Conservation (phyloP, 371 early-diverging fungal species). For the Rhizopus delemar region DNA sequence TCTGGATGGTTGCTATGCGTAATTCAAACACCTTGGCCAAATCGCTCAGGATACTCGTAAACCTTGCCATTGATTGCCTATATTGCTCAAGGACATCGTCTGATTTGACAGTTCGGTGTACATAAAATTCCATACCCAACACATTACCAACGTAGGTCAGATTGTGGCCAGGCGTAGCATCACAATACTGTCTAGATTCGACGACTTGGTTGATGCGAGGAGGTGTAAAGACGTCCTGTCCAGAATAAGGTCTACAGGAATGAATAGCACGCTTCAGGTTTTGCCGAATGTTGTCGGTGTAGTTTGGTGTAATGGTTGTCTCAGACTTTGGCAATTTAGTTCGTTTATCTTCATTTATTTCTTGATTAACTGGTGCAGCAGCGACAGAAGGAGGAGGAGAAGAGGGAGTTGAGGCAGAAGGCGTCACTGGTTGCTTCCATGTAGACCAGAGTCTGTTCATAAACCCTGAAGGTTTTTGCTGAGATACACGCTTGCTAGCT, state of each 20-base stretch:
- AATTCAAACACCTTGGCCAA: conserved; percentile 73
- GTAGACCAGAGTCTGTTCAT: conserved; percentile 22
- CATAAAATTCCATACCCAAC: conserved; percentile 57
- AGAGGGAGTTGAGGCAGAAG: conserved; percentile 2
- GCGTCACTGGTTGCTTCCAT: conserved; percentile 10
- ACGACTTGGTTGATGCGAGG: conserved; percentile 46
- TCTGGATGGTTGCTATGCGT: conserved; percentile 57
- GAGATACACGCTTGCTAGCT: background rate
- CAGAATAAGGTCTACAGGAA: conserved; percentile 58
- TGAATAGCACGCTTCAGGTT: conserved; percentile 55
- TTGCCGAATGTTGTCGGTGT: conserved; percentile 48
- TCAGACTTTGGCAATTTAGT: conserved; percentile 43
- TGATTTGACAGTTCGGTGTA: conserved; percentile 47
- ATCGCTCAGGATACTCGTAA: conserved; percentile 55
- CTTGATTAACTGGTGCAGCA: background rate
- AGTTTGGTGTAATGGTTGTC: conserved; percentile 51
- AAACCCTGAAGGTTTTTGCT: conserved; percentile 16
- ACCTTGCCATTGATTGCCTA: conserved; percentile 47
- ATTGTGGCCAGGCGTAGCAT: conserved; percentile 57
- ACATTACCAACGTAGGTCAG: conserved; percentile 52
- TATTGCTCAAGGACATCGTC: conserved; percentile 49
- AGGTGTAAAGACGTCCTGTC: conserved; percentile 43
- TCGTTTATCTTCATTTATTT: conserved; percentile 11
- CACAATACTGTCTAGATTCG: conserved; percentile 55
- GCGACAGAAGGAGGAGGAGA: conserved; percentile 3